Evolutionary conservation across 805 yeast genomes (phyloP), one percentile per base, ranked within the genome.

Genomic region (Candida boidinii): DNA sequence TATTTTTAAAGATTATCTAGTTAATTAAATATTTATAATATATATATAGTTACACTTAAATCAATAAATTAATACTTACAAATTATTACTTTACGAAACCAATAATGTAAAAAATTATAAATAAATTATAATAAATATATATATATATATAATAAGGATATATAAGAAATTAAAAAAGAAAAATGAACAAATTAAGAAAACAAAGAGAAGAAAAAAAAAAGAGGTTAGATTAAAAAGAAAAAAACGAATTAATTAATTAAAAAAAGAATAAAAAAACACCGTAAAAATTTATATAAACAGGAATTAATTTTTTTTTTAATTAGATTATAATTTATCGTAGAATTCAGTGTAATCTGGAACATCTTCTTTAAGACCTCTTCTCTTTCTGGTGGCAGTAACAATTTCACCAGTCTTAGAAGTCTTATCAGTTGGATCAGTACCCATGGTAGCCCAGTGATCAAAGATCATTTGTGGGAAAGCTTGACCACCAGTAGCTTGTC

Each of bases 401-500:
- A 73, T 66, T 40, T 64, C 63, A 71, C 79, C 79, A 46, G 78
- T 75, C 64, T 73, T 73, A 44, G 76, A 48, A 57, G 79, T 51
- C 63, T 88, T 79, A 71, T 90, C 97, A 52, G 82, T 70, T 64
- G 94, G 94, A 70, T 87, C 92, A 69, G 96, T 95, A 53, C 63
- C 60, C 76, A 92, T 73, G 57, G 85, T 68, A 51, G 86, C 73
- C 97, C 97, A 90, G 70, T 90, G 98, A 70, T 92, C 97, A 72
- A 90, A 92, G 69, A 92, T 94, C 94, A 92, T 78, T 76, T 90
- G 97, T 73, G 98, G 98, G 98, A 90, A 90, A 69, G 98, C 98
- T 79, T 90, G 98, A 71, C 98, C 98, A 84, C 96, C 96, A 62
- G 98, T 90, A 64, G 97, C 96, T 76, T 90, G 96, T 79, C 98